These are phyloP conservation scores for Platanthera zijinensis DNA, from an alignment of 106 monocot genomes.

Conservation along the genomic window DNA sequence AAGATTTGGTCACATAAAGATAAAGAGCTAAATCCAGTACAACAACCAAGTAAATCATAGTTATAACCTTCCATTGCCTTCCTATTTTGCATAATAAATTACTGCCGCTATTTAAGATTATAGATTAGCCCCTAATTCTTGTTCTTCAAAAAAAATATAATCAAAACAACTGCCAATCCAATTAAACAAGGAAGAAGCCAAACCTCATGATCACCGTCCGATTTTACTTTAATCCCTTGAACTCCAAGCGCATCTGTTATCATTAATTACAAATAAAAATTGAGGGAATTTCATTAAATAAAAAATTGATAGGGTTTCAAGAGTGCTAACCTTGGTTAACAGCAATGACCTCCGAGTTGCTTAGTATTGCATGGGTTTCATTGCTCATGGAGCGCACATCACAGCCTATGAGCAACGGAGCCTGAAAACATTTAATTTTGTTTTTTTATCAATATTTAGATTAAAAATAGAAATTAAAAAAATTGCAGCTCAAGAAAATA, in stretches of 20 bases:
- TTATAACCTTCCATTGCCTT: not conserved
- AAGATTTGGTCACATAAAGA: not conserved
- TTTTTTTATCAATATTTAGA: not conserved
- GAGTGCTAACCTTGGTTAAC: conserved; percentile 67
- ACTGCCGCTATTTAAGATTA: not conserved
- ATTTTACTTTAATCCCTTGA: conserved; percentile 53
- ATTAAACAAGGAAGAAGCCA: not conserved
- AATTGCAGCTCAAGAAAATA: not conserved
- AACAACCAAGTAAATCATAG: not conserved
- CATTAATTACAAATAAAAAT: not conserved
- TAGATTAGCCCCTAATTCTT: not conserved
- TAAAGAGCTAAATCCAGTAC: not conserved
- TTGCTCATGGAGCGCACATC: conserved; percentile 64
- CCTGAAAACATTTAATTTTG: conserved; percentile 24
- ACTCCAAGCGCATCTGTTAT: conserved; percentile 46
- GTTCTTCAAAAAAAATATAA: not conserved
- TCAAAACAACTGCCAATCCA: not conserved
- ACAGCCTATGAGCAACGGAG: conserved; percentile 83
- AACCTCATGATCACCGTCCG: conserved; percentile 29
- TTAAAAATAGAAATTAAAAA: not conserved
- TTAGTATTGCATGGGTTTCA: conserved; percentile 50
- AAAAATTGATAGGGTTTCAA: not conserved
- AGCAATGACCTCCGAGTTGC: conserved; percentile 66
- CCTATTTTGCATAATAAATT: not conserved
- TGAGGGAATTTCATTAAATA: not conserved